These are phyloP conservation scores for Acer campestre DNA, from an alignment of 345 rosid species.

Conservation along the genomic window DNA sequence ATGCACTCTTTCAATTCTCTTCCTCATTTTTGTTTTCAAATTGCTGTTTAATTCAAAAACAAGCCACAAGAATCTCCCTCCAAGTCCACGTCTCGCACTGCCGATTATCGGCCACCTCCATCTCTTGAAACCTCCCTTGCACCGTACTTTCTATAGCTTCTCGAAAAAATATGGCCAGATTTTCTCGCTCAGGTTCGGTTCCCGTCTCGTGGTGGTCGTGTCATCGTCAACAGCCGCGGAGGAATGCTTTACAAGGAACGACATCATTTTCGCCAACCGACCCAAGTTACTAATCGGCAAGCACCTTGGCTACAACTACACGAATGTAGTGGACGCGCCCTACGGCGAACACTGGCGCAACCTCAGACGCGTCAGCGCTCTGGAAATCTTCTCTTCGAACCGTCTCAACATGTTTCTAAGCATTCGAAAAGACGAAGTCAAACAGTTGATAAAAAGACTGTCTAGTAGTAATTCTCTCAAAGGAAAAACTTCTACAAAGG, in stretches of 20 bases:
- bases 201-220: constrained; percentile 33
- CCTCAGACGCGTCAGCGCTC: constrained; percentile 51
- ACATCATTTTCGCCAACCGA: constrained; percentile 47
- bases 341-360: constrained; percentile 76
- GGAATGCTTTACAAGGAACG: constrained; percentile 60
- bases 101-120: constrained; percentile 51
- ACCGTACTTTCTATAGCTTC: constrained; percentile 20
- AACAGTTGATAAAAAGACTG: constrained; percentile 36
- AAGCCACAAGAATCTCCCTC: constrained; percentile 33
- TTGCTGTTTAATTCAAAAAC: constrained; percentile 11
- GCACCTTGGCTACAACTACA: constrained; percentile 46
- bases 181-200: constrained; percentile 44
- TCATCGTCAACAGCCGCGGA: constrained; percentile 37
- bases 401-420: constrained; percentile 41
- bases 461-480: constrained; percentile 21
- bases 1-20: background rate
- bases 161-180: constrained; percentile 46
- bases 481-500: constrained; percentile 26
- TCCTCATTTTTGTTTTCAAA: constrained; percentile 17
- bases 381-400: constrained; percentile 51
- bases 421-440: constrained; percentile 50
- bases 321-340: constrained; percentile 30
- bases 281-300: constrained; percentile 31
- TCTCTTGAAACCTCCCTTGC: constrained; percentile 34
- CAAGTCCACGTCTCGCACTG: constrained; percentile 35